A percentile compares a stretch with the other conserved stretches of the same genome.
These are phyloP conservation scores for Tarenaya hassleriana DNA, from an alignment of 345 rosid species.

Conservation along the genomic window DNA sequence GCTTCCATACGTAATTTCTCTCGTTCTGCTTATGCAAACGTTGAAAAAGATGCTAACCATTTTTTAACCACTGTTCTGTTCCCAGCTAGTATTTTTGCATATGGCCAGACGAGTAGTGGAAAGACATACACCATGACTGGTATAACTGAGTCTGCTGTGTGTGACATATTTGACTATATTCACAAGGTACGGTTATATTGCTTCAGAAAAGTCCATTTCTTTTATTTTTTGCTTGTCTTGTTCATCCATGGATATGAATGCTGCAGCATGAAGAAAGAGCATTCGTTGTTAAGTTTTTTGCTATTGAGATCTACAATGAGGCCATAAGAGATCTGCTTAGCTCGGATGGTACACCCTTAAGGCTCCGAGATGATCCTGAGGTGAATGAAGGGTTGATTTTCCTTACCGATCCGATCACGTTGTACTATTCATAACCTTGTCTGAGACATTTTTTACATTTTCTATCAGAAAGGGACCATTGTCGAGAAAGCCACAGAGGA, in stretches of 20 bases:
- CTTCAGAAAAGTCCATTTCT: not conserved
- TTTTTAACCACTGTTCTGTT: slow-evolving; percentile 12
- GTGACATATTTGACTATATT: slow-evolving; percentile 86
- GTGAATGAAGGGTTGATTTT: slow-evolving; percentile 25
- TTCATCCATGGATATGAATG: slow-evolving; percentile 4
- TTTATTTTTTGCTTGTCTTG: not conserved
- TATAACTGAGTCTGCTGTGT: slow-evolving; percentile 73
- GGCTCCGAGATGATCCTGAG: slow-evolving; percentile 90
- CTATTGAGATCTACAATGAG: slow-evolving; percentile 97
- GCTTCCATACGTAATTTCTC: slow-evolving; percentile 23
- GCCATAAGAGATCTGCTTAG: slow-evolving; percentile 80
- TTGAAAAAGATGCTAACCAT: slow-evolving; percentile 1
- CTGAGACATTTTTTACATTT: slow-evolving; percentile 17
- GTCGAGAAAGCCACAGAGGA: slow-evolving; percentile 85
- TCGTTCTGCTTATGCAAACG: slow-evolving; percentile 1
- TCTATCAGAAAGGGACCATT: slow-evolving; percentile 65
- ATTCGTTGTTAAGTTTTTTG: slow-evolving; percentile 76
- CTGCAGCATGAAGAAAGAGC: slow-evolving; percentile 92
- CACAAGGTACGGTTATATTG: slow-evolving; percentile 36
- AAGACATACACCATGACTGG: slow-evolving; percentile 96
- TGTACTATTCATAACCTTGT: not conserved
- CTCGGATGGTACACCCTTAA: slow-evolving; percentile 56
- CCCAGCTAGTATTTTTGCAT: slow-evolving; percentile 91
- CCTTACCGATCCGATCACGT: not conserved
- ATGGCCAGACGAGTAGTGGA: slow-evolving; percentile 99